Evolutionary conservation across 208 protist species (phyloP), one percentile per base, ranked within the genome.

Genomic region (Trypanosomatidae sp.): DNA sequence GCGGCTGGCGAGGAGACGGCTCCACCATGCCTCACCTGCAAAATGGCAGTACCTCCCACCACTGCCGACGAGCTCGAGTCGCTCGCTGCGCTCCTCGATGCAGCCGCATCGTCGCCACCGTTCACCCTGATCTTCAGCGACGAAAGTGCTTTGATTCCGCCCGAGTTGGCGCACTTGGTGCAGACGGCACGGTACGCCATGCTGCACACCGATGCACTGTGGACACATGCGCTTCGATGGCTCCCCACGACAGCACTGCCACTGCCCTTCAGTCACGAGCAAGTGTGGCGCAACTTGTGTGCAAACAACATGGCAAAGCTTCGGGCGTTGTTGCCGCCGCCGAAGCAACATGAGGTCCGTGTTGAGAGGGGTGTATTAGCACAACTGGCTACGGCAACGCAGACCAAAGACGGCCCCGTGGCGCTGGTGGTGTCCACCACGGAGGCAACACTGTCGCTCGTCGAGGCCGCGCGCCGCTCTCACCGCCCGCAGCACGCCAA

Each of bases 111-210:
- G 15, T 28, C 46, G n/a, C 44, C 53, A 0, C 22, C 44, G 3
- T 58, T 73, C 41, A 33, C 39, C 46, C 41, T 66, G 43, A 59
- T 72, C 49, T 62, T 53, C 9, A 52, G 28, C 10, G 58, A 58
- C 8, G 44, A 36, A 56, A 43, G 64, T 3, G 46, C 52, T 17
- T 52, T 41, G 22, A 66, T 94, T 36, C 84, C 87, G 1, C 30
- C 66, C 0, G 80, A 85, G 50, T 68, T 94, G 19, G 71, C 78
- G 0, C 74, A 83, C 49, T 67, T 95, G 19, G 83, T 78, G 8
- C 85, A 90, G 43, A 83, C 82, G 6, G 81, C 84, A 25, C 87
- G 87, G 43, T 91, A 90, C 78, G 81, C 87, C 46, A 80, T 91
- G 79, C 65, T 90, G 53, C 80, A 79, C 59, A 84, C 69, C 0